Base-by-base conservation (phyloP, 805 yeast genomes). In the Yamadazyma insecticola region DNA sequence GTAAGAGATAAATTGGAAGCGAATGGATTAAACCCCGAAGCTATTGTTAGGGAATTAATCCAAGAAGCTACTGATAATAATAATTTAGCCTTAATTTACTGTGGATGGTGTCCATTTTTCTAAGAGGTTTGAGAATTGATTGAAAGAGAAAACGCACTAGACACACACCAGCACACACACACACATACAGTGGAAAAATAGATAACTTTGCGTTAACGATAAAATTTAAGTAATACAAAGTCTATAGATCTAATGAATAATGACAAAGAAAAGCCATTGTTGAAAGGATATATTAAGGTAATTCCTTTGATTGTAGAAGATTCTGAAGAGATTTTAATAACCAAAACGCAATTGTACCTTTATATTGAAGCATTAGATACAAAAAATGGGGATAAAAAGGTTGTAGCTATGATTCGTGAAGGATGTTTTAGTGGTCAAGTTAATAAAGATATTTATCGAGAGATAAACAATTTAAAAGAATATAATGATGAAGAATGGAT, bases 31-130 rank as follows among this genome's bases (percentile, higher is more conserved):
- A 86, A 88, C 48, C 74, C 75, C 6, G 96, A 88, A 45, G 95
- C 97, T 0, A 76, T 76, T 0, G 90, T 90, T 2, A 71, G 90
- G 33, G 92, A 84, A 47, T 60, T 90, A 40, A 76, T 89, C 5
- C 76, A 75, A 26, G 83, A 82, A 36, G 96, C 98, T 0, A 67
- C 78, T 0, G 80, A 76, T 48, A 64, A 69, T 4, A 57, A 66
- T 4, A 86, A 87, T 43, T 59, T 92, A 28, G 81, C 92, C 0
- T 53, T 80, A 16, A 75, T 92, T 4, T 92, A 77, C 51, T 68
- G 76, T 50, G 97, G 97, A 2, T 82, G 94, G 96, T 68, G 83
- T 24, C 88, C 92, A 13, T 84, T 81, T 47, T 76, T 72, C 42
- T 82, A 39, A 37, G 24, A 11, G 24, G 6, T 6, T 12, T 22